Base-by-base conservation (phyloP, 352 stramenopile species). In the Phytophthora melonis region DNA sequence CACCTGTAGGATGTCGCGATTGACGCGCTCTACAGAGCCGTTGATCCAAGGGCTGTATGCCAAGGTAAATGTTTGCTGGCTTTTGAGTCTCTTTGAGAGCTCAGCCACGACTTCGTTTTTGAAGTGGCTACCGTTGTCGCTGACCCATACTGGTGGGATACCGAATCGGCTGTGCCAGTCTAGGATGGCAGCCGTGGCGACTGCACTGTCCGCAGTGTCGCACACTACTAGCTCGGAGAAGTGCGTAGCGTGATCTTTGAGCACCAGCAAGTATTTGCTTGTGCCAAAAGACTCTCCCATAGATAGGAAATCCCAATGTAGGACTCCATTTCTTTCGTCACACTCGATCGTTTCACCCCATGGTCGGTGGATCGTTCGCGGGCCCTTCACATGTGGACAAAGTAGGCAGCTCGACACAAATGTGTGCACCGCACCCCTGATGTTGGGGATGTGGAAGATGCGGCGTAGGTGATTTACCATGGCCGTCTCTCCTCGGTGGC, bases 281-380 rank as follows among this genome's bases (percentile, higher is more conserved):
- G 13, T 27, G 27, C 58, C 58, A 43, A 55, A 64, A 25, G 39
- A 55, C 0, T 64, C 41, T 1, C 58, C 58, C 39, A 64, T 64
- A 3, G 6, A 55, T 7, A 9, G 54, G 58, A 23, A 55, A 55
- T 64, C 58, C 14, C 53, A 54, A 30, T 55, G 58, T 23, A 56
- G 21, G 14, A 64, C 21, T 45, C 21, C 58, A 27, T 64, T 64
- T 9, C 58, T 21, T 23, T 36, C 25, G 18, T 11, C 21, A 25
- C 62, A 69, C 0, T 62, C 52, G 11, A 65, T 65, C 10, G 10
- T 62, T 62, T 69, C 62, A 39, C 62, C 30, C 53, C 59, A 69
- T 9, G 53, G 62, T 61, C 52, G 30, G 30, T 23, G 53, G 16
- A 69, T 69, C 13, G n/a, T 50, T 7, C 21, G 49, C 16, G n/a